A percentile compares a stretch with the other conserved stretches of the same genome.
Evolutionary conservation across 257 asterid genomes (phyloP).

Genomic region (Anisodus acutangulus): DNA sequence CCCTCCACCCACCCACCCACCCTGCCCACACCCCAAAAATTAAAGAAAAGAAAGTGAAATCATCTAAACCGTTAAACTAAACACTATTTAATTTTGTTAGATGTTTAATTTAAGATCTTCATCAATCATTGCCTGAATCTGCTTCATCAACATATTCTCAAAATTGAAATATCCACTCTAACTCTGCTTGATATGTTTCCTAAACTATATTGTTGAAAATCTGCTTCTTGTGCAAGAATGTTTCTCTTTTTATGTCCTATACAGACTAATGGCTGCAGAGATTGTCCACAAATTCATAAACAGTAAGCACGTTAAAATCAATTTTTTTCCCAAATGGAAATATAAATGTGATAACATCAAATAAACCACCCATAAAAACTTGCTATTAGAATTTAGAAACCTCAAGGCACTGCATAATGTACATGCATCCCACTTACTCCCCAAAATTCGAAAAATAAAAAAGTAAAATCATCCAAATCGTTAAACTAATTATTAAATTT

Average conservation of each 20-base stretch:
- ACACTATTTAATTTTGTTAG: not conserved
- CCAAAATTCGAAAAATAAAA: not conserved
- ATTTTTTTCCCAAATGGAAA: not conserved
- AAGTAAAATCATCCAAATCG: not conserved
- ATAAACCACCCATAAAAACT: not conserved
- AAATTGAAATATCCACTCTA: not conserved
- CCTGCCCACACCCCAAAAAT: not conserved
- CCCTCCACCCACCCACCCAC: no score
- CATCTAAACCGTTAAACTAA: not conserved
- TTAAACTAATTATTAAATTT: not conserved
- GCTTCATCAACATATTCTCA: not conserved
- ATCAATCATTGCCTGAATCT: not conserved
- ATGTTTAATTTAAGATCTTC: constrained; percentile 5
- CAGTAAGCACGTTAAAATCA: not conserved
- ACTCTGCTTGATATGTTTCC: not conserved
- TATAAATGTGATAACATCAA: not conserved
- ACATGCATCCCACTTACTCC: not conserved
- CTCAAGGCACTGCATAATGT: not conserved
- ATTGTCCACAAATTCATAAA: not conserved
- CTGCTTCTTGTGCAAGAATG: not conserved
- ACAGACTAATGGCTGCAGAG: not conserved
- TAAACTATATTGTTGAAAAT: not conserved
- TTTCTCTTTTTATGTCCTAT: not conserved
- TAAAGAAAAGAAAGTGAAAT: not conserved
- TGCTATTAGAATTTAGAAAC: not conserved